These are phyloP conservation scores for Epichloe gansuensis DNA, from an alignment of 2,329 filamentous ascomycete genomes.

Conservation along the genomic window DNA sequence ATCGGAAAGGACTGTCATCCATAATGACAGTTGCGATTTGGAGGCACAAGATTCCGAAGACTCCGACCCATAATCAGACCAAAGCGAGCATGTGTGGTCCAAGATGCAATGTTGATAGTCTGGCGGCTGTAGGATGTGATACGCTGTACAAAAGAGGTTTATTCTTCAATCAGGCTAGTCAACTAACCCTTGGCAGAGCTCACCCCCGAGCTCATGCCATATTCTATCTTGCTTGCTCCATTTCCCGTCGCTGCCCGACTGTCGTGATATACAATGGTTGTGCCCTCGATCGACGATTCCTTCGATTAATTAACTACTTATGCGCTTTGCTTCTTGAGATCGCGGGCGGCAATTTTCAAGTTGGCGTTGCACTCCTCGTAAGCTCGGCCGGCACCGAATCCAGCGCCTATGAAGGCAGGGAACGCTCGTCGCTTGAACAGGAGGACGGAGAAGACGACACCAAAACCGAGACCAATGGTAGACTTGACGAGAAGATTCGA, in stretches of 20 bases:
- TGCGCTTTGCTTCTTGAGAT: slow-evolving; percentile 39
- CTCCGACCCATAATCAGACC: neutral
- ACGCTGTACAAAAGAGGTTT: neutral
- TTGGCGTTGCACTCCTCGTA: slow-evolving; percentile 96
- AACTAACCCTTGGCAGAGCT: neutral
- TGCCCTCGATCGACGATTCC: neutral
- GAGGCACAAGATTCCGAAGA: slow-evolving; percentile 9
- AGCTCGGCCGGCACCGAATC: slow-evolving; percentile 89
- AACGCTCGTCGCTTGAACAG: slow-evolving; percentile 96
- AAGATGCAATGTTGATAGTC: neutral
- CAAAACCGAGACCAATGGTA: slow-evolving; percentile 88
- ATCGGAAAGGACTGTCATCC: slow-evolving; percentile 4
- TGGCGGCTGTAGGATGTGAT: neutral
- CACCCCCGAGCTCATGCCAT: slow-evolving; percentile 1
- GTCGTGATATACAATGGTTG: slow-evolving; percentile 15
- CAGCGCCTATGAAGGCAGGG: slow-evolving; percentile 89
- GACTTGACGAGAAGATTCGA: slow-evolving; percentile 97
- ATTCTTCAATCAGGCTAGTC: slow-evolving; percentile 1
- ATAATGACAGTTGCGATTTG: slow-evolving; percentile 6
- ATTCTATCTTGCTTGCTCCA: slow-evolving; percentile 9
- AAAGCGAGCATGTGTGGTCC: neutral
- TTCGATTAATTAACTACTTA: slow-evolving; percentile 11
- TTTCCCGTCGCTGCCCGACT: slow-evolving; percentile 11
- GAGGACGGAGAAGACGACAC: slow-evolving; percentile 95
- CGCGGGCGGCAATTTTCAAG: slow-evolving; percentile 47